phyloP scores from a whole-genome alignment of 2,329 filamentous ascomycete species.

The Fusarium citri region DNA sequence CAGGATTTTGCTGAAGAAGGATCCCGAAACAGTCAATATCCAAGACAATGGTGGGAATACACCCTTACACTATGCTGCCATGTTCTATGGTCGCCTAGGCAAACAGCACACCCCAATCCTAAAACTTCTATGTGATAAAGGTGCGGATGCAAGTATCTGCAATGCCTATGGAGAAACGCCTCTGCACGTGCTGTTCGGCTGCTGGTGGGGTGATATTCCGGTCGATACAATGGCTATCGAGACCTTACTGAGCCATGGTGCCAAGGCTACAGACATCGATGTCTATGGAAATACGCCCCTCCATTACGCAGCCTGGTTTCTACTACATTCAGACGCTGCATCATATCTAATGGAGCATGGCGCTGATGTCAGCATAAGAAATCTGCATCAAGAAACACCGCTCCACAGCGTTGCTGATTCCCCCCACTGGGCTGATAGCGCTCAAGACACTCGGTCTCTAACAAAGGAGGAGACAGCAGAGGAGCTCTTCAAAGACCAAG shows the following conservation, averaged over 20 bases:
- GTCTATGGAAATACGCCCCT: neutral
- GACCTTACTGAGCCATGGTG: neutral
- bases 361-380: neutral
- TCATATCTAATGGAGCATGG: neutral
- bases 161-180: neutral
- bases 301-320: neutral
- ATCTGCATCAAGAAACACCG: neutral
- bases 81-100: neutral
- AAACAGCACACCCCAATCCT: neutral
- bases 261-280: neutral
- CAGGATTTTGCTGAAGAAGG: accelerated
- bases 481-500: neutral
- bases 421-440: accelerated
- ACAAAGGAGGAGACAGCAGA: neutral
- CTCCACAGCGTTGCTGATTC: neutral
- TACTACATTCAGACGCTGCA: neutral
- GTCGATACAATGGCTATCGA: neutral
- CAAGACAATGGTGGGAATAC: neutral
- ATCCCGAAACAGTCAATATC: neutral
- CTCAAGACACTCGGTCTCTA: too few species aligned
- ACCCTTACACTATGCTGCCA: neutral
- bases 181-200: neutral
- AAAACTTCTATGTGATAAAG: neutral
- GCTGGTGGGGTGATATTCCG: accelerated
- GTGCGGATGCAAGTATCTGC: neutral